A percentile compares a stretch with the other conserved stretches of the same genome.
These are phyloP conservation scores for Capronia coronata DNA, from an alignment of 2,329 filamentous ascomycete species.

Conservation along the genomic window DNA sequence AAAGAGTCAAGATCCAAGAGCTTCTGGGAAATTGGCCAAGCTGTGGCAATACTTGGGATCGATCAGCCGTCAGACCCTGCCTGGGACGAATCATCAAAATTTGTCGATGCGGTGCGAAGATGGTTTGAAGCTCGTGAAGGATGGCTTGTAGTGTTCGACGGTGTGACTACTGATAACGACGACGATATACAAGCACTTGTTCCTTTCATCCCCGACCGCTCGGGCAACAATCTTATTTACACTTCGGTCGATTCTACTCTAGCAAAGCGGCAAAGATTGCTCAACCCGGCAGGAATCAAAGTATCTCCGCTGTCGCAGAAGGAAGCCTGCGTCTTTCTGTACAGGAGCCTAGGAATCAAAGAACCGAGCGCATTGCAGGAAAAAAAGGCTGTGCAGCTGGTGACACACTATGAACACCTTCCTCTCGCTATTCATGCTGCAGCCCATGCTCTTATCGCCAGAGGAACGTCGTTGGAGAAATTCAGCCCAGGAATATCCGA, in stretches of 20 bases:
- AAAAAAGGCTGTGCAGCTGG: constrained; percentile 54
- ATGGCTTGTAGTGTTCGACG: constrained; percentile 64
- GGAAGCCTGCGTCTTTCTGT: constrained; percentile 56
- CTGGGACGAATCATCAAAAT: constrained; percentile 36
- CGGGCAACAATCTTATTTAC: constrained; percentile 59
- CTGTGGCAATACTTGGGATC: constrained; percentile 44
- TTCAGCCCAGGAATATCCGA: constrained; percentile 53
- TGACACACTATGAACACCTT: constrained; percentile 57
- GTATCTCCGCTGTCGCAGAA: constrained; percentile 50
- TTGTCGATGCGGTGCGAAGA: constrained; percentile 52
- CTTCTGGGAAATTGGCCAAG: constrained; percentile 61
- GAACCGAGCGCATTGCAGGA: constrained; percentile 50
- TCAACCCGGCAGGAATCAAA: constrained; percentile 54
- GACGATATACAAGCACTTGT: constrained; percentile 46
- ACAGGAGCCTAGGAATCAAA: constrained; percentile 56
- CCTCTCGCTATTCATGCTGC: constrained; percentile 64
- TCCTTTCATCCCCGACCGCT: constrained; percentile 58
- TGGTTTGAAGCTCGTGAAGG: constrained; percentile 58
- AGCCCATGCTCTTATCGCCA: constrained; percentile 55
- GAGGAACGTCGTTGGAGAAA: constrained; percentile 54
- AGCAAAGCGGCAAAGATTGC: constrained; percentile 50
- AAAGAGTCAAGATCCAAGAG: constrained; percentile 53
- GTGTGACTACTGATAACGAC: constrained; percentile 55
- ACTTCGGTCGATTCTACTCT: constrained; percentile 59
- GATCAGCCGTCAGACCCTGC: constrained; percentile 34